Evolutionary conservation across 768 basidiomycete species (phyloP).

Genomic region (Cystobasidium onofrii): DNA sequence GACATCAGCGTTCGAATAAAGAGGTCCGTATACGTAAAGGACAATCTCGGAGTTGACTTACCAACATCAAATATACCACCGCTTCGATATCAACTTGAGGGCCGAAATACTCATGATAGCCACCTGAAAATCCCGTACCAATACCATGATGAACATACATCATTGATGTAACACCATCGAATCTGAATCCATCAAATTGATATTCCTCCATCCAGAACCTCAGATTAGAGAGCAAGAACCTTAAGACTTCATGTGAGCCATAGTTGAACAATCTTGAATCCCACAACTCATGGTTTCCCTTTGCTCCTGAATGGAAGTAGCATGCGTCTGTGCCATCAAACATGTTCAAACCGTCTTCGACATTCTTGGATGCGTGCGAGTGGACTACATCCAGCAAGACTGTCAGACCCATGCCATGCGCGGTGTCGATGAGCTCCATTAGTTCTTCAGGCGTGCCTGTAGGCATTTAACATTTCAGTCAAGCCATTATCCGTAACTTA

Average conservation of each 20-base stretch:
- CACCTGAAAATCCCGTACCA: conserved; percentile 92
- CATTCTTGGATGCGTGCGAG: conserved; percentile 96
- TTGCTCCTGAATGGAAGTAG: conserved; percentile 90
- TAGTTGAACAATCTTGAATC: conserved; percentile 96
- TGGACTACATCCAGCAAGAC: conserved; percentile 95
- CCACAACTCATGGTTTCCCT: conserved; percentile 92
- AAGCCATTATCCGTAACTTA: no score
- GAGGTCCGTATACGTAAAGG: no score
- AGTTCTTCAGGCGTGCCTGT: conserved; percentile 79
- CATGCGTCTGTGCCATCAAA: conserved; percentile 96
- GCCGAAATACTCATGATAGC: conserved; percentile 98
- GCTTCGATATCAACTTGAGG: conserved; percentile 72
- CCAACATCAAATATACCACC: conserved; percentile 93
- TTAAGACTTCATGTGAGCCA: conserved; percentile 80
- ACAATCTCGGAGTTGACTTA: no score
- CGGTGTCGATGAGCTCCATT: conserved; percentile 87
- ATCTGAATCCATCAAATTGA: conserved; percentile 93
- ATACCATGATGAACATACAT: conserved; percentile 99
- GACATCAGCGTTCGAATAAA: neutral
- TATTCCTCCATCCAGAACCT: conserved; percentile 94
- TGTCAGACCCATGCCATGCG: conserved; percentile 82
- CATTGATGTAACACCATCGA: conserved; percentile 99
- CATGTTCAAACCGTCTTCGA: conserved; percentile 84
- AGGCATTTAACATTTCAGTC: no score
- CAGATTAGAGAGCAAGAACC: conserved; percentile 90